Conservation (phyloP, 2,329 filamentous ascomycete species). For the Penicillium polonicum region DNA sequence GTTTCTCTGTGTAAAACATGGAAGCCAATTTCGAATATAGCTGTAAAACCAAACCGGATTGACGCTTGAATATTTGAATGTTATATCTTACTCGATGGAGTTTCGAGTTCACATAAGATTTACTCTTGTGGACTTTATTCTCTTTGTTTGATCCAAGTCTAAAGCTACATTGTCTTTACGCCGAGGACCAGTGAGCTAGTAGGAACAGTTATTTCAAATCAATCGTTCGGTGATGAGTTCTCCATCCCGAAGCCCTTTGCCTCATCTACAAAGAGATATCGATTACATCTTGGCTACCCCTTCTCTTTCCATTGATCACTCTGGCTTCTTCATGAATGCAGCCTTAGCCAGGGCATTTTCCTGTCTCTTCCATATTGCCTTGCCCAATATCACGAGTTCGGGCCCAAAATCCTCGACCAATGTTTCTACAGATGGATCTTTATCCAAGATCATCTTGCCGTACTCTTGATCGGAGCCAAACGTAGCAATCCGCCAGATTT, state of each 20-base stretch:
- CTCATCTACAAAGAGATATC: background rate
- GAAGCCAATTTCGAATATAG: too few relatives aligned
- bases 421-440: constrained; percentile 19
- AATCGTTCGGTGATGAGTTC: background rate
- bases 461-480: constrained; percentile 32
- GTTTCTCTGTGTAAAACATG: too few relatives aligned
- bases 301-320: background rate
- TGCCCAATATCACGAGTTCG: constrained; percentile 32
- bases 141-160: background rate
- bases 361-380: constrained; percentile 32
- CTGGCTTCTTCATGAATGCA: background rate
- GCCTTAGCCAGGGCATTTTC: background rate
- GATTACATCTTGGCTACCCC: background rate
- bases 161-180: background rate
- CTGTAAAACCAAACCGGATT: too few relatives aligned
- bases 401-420: constrained; percentile 41
- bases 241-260: background rate
- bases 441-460: background rate
- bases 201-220: background rate
- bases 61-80: too few relatives aligned
- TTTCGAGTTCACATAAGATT: background rate
- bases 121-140: background rate
- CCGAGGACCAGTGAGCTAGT: background rate
- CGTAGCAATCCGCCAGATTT: constrained; percentile 30
- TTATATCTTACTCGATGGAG: too few relatives aligned